Evolutionary conservation across 1,284 basidiomycete species (phyloP), one percentile per base, ranked within the genome.

Genomic region (Malassezia brasiliensis): DNA sequence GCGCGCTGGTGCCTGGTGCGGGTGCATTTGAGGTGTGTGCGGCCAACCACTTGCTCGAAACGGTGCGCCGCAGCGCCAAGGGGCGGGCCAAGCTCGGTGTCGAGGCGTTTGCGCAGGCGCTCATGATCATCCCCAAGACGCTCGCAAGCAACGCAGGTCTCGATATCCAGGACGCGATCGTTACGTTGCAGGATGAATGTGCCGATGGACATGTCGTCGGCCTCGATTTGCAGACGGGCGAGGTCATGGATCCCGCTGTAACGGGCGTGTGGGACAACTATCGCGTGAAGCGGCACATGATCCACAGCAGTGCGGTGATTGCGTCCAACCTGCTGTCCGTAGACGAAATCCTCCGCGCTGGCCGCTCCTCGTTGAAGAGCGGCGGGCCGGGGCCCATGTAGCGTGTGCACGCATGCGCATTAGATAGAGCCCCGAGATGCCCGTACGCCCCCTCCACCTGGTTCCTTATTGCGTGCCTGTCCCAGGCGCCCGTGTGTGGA

Each of bases 191-290:
- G 57, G 93, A 96, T 62, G 91, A 96, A 74, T 85, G 88, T 69
- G 84, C 85, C 0, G 90, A 94, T 46, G 67, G 67, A 15, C 65
- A 69, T 62, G 78, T 83, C 37, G 90, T 94, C 59, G 94, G 94
- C 25, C 77, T 99, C 61, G 88, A 98, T 77, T 79, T 98, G 39
- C 80, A 89, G 74, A 88, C 89, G 30, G 94, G 94, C 55, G 90
- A 96, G 76, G 90, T 93, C 3, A 88, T 94, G 74, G 93, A 99
- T 74, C 93, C 94, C 6, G 86, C 88, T 14, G 85, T 88, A 4
- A 86, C 90, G 72, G 94, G 94, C 37, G 85, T 99, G 17, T 98
- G 93, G 91, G 94, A 99, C 77, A 98, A 98, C 78, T 98, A 96
- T 77, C 81, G 94, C 58, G 94, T 98, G 60, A 98, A 98, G 80